Conservation (phyloP, 345 rosid species). For the Stellera chamaejasme region DNA sequence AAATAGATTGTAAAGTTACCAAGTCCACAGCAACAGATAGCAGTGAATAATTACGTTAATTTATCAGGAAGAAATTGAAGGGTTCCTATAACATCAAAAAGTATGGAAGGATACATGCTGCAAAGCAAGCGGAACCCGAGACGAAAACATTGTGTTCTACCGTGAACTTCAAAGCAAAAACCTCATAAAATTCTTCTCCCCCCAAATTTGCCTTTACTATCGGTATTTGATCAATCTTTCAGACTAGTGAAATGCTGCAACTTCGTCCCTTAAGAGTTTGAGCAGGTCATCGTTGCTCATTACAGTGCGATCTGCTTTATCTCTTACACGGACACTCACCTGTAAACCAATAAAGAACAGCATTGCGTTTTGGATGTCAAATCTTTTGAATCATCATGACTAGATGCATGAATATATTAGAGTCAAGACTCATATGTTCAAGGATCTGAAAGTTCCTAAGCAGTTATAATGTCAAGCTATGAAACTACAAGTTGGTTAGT, state of each 20-base stretch:
- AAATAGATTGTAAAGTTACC: too few relatives aligned
- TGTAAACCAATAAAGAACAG: constrained; percentile 17
- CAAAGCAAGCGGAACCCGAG: background rate
- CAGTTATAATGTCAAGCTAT: too few relatives aligned
- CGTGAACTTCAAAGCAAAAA: background rate
- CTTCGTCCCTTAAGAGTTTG: constrained; percentile 46
- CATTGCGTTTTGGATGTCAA: too few relatives aligned
- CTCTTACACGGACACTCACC: constrained; percentile 84
- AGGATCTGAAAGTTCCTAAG: too few relatives aligned
- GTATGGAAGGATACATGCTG: background rate
- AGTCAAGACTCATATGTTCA: too few relatives aligned
- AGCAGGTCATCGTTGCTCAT: constrained; percentile 55
- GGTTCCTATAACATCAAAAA: too few relatives aligned
- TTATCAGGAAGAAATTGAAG: too few relatives aligned
- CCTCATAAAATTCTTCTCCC: too few relatives aligned
- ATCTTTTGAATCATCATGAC: background rate
- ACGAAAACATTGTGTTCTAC: background rate
- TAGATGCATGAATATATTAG: too few relatives aligned
- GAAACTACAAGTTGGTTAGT: too few relatives aligned
- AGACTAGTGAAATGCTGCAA: constrained; percentile 45
- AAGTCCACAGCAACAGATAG: too few relatives aligned
- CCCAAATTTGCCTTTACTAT: background rate
- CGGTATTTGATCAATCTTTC: background rate
- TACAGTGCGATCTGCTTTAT: constrained; percentile 47
- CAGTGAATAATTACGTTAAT: too few relatives aligned